Evolutionary conservation across 2,329 filamentous ascomycete genomes (phyloP), one percentile per base, ranked within the genome.

Genomic region (Colletotrichum sidae): DNA sequence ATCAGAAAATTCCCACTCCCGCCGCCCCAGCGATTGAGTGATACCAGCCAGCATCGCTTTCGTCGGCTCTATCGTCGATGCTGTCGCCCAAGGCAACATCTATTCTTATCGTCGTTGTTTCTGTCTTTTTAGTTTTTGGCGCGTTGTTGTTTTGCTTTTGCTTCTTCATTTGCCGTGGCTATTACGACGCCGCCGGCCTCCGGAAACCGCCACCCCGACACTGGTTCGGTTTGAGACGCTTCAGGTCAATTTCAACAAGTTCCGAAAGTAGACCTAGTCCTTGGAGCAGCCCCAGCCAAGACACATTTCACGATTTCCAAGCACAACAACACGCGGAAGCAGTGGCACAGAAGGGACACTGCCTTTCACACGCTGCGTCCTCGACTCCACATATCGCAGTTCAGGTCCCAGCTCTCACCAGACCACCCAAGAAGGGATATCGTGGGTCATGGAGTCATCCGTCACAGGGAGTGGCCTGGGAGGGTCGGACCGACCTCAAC

Each of bases 401-500:
- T 25, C 25, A 25, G 25, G 25, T 25, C 25, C 25, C 25, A 25
- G 25, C 25, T 25, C 25, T 25, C 25, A 25, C 25, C 25, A 25
- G 25, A 5, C 25, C 25, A 25, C 75, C 73, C 11, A 68, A 54
- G 56, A 70, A 69, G 53, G 68, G 65, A 47, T 71, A 54, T 57
- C 74, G 68, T 13, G 70, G 74, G 59, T 69, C 55, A 61, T 75
- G 72, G 77, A 76, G 70, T 67, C 78, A 73, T 68, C 71, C 71
- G 65, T 75, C 67, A 60, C 72, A 65, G 54, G 65, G 41, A 12
- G 34, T 13, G n/a, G 45, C 44, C 42, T 56, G 60, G 72, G 45
- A 38, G 52, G 12, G 15, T 33, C n/a, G 25, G 75, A 74, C 69
- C 71, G 72, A 60, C 81, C 84, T 15, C 77, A 77, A 38, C 86